phyloP scores from a whole-genome alignment of 805 yeast genomes.

The Tetrapisispora iriomotensis region DNA sequence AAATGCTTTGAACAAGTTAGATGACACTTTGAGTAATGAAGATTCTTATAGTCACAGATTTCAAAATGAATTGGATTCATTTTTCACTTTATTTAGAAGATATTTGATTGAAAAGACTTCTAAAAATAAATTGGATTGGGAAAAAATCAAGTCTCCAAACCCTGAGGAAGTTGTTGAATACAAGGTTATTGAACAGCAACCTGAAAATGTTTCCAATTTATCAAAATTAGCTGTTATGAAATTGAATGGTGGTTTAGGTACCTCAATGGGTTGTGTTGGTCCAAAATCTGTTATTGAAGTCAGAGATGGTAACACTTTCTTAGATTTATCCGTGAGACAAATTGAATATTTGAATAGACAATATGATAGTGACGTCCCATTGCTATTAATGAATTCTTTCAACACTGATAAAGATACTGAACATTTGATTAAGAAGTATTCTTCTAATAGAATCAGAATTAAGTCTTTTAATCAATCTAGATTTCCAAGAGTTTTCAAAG shows the following conservation, averaged over 20 bases:
- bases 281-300: slow-evolving; percentile 93
- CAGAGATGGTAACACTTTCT: slow-evolving; percentile 94
- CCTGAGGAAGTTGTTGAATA: slow-evolving; percentile 85
- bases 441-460: slow-evolving; percentile 91
- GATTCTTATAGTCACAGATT: slow-evolving; percentile 44
- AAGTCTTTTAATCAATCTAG: slow-evolving; percentile 96
- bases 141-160: slow-evolving; percentile 83
- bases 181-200: slow-evolving; percentile 32
- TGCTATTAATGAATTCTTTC: slow-evolving; percentile 95
- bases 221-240: slow-evolving; percentile 88
- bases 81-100: slow-evolving; percentile 87
- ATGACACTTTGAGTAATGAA: slow-evolving; percentile 62
- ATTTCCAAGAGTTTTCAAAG: slow-evolving; percentile 91
- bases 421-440: slow-evolving; percentile 89
- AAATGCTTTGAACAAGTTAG: slow-evolving; percentile 80
- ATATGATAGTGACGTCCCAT: slow-evolving; percentile 87
- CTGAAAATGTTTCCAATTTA: slow-evolving; percentile 37
- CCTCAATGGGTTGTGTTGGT: slow-evolving; percentile 99
- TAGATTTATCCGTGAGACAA: slow-evolving; percentile 93
- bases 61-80: slow-evolving; percentile 79
- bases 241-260: slow-evolving; percentile 96
- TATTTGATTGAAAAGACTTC: slow-evolving; percentile 83
- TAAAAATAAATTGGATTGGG: slow-evolving; percentile 71
- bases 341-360: slow-evolving; percentile 88
- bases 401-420: slow-evolving; percentile 92